These are phyloP conservation scores for Allium sativum DNA, from an alignment of 106 monocot species.

Conservation along the genomic window DNA sequence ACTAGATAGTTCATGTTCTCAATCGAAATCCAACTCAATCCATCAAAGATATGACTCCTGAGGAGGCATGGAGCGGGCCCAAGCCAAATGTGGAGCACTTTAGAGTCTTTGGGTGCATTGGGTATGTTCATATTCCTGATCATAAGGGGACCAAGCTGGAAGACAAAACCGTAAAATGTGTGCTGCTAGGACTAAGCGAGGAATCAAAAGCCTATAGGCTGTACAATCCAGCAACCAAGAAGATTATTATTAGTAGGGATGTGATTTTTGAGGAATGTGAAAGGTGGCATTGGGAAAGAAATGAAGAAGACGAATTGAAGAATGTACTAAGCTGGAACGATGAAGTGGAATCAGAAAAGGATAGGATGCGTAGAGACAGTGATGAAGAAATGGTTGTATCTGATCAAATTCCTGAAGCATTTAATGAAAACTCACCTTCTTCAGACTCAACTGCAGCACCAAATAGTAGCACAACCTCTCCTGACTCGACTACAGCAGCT, in stretches of 20 bases:
- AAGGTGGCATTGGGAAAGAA: background rate
- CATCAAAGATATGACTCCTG: background rate
- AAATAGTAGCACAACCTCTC: too few species aligned
- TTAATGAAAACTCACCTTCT: background rate
- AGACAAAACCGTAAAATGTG: background rate
- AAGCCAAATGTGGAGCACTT: background rate
- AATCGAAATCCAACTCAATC: background rate
- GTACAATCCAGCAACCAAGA: constrained; percentile 1
- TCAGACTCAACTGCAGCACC: background rate
- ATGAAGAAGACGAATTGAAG: background rate
- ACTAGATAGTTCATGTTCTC: background rate
- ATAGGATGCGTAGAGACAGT: background rate
- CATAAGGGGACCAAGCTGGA: background rate
- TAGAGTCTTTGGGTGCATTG: background rate
- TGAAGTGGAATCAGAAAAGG: background rate
- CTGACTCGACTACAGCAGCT: too few species aligned
- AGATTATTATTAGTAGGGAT: background rate
- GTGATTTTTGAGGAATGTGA: background rate
- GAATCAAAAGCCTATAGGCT: background rate
- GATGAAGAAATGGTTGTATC: background rate
- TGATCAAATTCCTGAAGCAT: background rate
- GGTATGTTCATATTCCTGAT: background rate
- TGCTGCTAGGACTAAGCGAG: background rate
- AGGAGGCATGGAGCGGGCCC: background rate
- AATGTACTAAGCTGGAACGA: background rate